Base-by-base conservation (phyloP, 2,329 filamentous ascomycete genomes). In the Magnaporthiopsis rhizophila region DNA sequence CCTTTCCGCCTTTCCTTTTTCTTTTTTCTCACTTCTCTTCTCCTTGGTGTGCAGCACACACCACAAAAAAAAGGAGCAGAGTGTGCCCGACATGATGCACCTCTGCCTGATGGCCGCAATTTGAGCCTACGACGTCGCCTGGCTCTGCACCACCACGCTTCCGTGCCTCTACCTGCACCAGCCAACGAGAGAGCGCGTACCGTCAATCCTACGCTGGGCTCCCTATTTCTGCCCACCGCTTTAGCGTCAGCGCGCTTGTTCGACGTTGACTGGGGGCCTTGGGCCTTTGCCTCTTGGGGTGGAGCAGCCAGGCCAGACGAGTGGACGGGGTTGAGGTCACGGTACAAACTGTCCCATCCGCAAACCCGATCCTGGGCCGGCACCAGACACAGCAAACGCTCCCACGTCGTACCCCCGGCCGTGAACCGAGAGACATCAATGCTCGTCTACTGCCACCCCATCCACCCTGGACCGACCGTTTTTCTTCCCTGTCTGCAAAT, bases 71-170 rank as follows among this genome's bases (percentile, higher is more conserved):
- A 73, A 24, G 18, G 34, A 53, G 45, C 18, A 53, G 18, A 11
- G 18, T 53, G 45, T 73, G 75, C 77, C 76, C 74, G 74, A 77
- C 74, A 38, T 73, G 71, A 73, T 79, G 78, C 78, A 79, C 74
- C 75, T 77, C 75, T 80, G 78, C 78, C 78, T 78, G 76, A 80
- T 76, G 70, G 72, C 66, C 45, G 45, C 45, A 8, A n/a, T 13
- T 21, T n/a, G 45, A 53, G 45, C 45, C 45, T 53, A 53, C 38
- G 45, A 53, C 45, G 45, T 53, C 45, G 45, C 45, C 45, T 53
- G 18, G 45, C 45, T n/a, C 45, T 53, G 45, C 45, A 53, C 45
- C 45, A 53, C 45, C 45, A 38, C 45, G 6, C 38, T 61, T 32
- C 58, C 63, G 50, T 61, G 32, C 45, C 45, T 9, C 26, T 60